phyloP scores from a whole-genome alignment of 345 rosid genomes.

The Citrus sinensis region DVS_A1.0 CM039161.1:23301001-23301500 shows the following conservation, averaged over 20 bases:
- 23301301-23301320: neutral
- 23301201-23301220: slow-evolving; percentile 90
- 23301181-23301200: slow-evolving; percentile 30
- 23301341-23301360: neutral
- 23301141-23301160: slow-evolving; percentile 36
- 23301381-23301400: neutral
- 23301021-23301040: neutral
- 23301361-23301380: neutral
- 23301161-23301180: slow-evolving; percentile 53
- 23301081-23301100: neutral
- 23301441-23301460: neutral
- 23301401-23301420: neutral
- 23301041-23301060: neutral
- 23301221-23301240: slow-evolving; percentile 99
- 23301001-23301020: neutral
- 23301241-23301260: slow-evolving; percentile 93
- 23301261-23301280: slow-evolving; percentile 70
- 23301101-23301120: neutral
- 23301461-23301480: neutral
- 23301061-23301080: neutral
- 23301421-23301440: neutral
- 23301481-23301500: neutral
- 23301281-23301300: neutral
- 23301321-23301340: neutral
- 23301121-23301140: slow-evolving; percentile 25